A percentile compares a stretch with the other conserved stretches of the same genome.
These are phyloP conservation scores for Alternaria dauci DNA, from an alignment of 2,329 filamentous ascomycete genomes.

Conservation along the genomic window DNA sequence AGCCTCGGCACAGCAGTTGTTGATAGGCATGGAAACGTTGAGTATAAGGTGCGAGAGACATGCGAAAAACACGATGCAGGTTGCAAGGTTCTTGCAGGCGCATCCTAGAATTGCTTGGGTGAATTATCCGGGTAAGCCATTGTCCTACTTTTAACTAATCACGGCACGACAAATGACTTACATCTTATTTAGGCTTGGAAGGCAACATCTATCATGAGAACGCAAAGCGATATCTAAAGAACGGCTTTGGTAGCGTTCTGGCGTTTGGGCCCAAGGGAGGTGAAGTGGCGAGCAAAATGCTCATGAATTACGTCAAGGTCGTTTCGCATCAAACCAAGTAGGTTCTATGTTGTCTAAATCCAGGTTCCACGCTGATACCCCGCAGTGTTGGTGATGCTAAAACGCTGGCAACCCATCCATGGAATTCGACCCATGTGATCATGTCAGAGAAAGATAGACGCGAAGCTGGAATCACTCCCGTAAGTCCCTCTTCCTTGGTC, in stretches of 20 bases:
- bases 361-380: background rate
- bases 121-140: constrained; percentile 32
- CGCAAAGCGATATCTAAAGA: constrained; percentile 28
- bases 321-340: constrained; percentile 2
- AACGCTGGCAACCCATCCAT: constrained; percentile 39
- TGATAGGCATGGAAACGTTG: constrained; percentile 34
- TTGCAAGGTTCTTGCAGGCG: constrained; percentile 33
- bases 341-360: background rate
- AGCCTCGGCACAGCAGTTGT: constrained; percentile 21
- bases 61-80: constrained; percentile 30
- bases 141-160: background rate
- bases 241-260: constrained; percentile 35
- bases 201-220: constrained; percentile 30
- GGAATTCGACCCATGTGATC: constrained; percentile 37
- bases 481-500: background rate
- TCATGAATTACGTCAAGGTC: constrained; percentile 3
- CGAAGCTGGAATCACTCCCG: constrained; percentile 5
- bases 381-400: constrained; percentile 43
- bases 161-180: background rate
- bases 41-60: constrained; percentile 34
- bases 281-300: background rate
- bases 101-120: constrained; percentile 37
- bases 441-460: constrained; percentile 29
- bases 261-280: constrained; percentile 26
- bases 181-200: constrained; percentile 12